Conservation (phyloP, 2,329 filamentous ascomycete species). For the Pestalotiopsis sp. region DNA sequence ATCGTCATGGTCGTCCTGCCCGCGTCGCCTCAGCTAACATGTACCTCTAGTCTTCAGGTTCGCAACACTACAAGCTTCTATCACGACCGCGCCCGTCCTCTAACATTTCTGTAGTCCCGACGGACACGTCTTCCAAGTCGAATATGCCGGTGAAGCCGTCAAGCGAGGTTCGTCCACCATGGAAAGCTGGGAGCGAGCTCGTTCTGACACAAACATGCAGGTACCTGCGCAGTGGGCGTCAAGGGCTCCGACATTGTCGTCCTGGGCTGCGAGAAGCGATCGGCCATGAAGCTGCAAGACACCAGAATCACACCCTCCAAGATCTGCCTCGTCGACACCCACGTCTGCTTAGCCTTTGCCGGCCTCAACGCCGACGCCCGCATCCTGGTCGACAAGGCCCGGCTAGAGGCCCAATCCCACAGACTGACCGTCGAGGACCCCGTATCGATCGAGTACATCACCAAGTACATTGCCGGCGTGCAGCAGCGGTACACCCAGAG, state of each 20-base stretch:
- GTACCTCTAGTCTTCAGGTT: slow-evolving; percentile 77
- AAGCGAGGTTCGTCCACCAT: slow-evolving; percentile 75
- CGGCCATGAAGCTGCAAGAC: slow-evolving; percentile 99
- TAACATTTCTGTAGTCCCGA: slow-evolving; percentile 77
- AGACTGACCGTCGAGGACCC: slow-evolving; percentile 96
- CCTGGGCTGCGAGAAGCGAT: slow-evolving; percentile 96
- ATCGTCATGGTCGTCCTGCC: slow-evolving; percentile 32
- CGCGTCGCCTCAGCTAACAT: slow-evolving; percentile 43
- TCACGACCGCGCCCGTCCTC: slow-evolving; percentile 25
- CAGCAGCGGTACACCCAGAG: slow-evolving; percentile 99
- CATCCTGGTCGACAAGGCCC: slow-evolving; percentile 97
- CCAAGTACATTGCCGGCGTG: slow-evolving; percentile 96
- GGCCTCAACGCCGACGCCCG: slow-evolving; percentile 97
- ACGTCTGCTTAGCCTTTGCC: slow-evolving; percentile 96
- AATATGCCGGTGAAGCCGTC: slow-evolving; percentile 98
- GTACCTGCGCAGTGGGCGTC: slow-evolving; percentile 96
- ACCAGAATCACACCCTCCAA: slow-evolving; percentile 99
- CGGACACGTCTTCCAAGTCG: slow-evolving; percentile 99
- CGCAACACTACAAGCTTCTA: slow-evolving; percentile 27
- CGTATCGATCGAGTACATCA: slow-evolving; percentile 98
- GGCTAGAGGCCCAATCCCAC: slow-evolving; percentile 96
- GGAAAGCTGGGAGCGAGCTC: not conserved
- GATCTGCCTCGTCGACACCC: slow-evolving; percentile 93
- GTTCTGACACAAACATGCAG: slow-evolving; percentile 46
- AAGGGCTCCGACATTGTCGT: slow-evolving; percentile 96